A percentile compares a stretch with the other conserved stretches of the same genome.
These are phyloP conservation scores for Daedalea quercina DNA, from an alignment of 768 basidiomycete species.

Conservation along the genomic window DNA sequence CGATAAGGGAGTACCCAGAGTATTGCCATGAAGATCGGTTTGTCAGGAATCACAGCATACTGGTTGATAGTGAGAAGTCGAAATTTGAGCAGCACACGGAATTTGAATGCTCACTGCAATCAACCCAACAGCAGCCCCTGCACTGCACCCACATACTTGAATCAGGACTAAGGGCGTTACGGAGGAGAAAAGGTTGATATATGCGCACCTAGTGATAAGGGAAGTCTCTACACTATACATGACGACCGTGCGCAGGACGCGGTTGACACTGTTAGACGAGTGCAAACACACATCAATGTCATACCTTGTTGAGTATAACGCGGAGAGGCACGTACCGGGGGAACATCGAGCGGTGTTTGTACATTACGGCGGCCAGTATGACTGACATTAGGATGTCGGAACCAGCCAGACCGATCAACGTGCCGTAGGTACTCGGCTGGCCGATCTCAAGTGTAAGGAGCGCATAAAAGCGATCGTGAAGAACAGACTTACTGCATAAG, in stretches of 20 bases:
- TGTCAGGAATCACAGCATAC: slow-evolving; percentile 19
- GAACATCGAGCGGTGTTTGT: background rate
- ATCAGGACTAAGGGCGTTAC: background rate
- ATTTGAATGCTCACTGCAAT: background rate
- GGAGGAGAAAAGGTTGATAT: background rate
- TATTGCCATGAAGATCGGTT: slow-evolving; percentile 19
- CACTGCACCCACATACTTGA: slow-evolving; percentile 15
- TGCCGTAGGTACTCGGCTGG: background rate
- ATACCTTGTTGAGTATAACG: background rate
- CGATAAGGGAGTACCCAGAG: slow-evolving; percentile 18
- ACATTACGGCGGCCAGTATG: background rate
- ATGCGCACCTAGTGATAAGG: slow-evolving; percentile 17
- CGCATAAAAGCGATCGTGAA: background rate
- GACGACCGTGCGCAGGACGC: slow-evolving; percentile 16
- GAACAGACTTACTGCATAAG: background rate
- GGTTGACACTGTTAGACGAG: slow-evolving; percentile 9
- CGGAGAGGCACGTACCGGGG: background rate
- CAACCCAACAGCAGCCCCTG: slow-evolving; percentile 15
- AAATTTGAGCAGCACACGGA: background rate
- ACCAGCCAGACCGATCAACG: background rate
- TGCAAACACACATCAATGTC: background rate
- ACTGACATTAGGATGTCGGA: background rate
- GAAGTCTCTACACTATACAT: slow-evolving; percentile 21
- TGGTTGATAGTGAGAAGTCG: background rate
- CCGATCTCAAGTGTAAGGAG: background rate